Evolutionary conservation across 768 basidiomycete genomes (phyloP), one percentile per base, ranked within the genome.

Genomic region (Mycena galericulata): DNA sequence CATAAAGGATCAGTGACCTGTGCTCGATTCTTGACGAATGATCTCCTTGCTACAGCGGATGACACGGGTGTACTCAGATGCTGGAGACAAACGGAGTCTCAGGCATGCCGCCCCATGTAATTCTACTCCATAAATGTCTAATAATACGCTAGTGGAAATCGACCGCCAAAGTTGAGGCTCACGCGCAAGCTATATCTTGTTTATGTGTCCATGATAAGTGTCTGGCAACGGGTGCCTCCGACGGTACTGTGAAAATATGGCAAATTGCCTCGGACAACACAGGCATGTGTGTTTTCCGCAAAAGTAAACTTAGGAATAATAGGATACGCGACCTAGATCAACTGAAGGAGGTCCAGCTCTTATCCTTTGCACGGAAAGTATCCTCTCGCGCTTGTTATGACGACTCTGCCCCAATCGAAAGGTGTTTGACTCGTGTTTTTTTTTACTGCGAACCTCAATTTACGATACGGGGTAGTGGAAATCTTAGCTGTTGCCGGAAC

Each of bases 401-500:
- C 86, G 1, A 75, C 75, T 45, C 86, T 99, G 18, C 97, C 96
- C 3, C 81, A 81, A 46, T 89, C 91, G 3, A 78, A 87, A 73
- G 89, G 96, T 96, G 45, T 54, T 36, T 54, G 34, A 79, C 70
- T n/a, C 62, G 46, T 51, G 9, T 41, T 8, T 24, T 46, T 11
- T 51, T 24, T 20, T 67, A 50, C 49, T n/a, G 24, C 18, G 70
- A 41, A 11, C 32, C 56, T 58, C 29, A 45, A 54, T 59, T 60
- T 22, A 57, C 59, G 15, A 57, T 53, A 40, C 17, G 15, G 10
- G 30, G 20, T 62, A 94, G 88, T 84, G 71, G 81, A 86, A 20
- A 81, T 96, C 15, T 85, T 99, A n/a, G 94, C 95, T 2, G 83
- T 97, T 38, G 91, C 88, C 2, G 88, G 88, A n/a, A 98, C 98